Conservation (phyloP, 2,329 filamentous ascomycete species). For the Dryadomyces quercivorus region DNA sequence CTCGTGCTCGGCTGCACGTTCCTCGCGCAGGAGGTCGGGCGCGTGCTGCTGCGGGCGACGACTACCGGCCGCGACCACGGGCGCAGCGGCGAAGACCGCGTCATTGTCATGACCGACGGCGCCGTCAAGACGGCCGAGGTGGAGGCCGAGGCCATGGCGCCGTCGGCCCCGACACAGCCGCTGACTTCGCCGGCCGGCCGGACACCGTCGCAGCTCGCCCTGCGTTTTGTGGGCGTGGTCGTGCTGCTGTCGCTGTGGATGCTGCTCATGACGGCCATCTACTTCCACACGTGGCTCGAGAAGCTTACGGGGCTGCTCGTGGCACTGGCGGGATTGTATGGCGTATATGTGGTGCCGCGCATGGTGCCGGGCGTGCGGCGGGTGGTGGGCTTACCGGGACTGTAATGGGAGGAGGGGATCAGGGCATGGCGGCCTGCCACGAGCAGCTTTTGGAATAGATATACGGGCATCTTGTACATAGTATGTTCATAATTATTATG, state of each 20-base stretch:
- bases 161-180: constrained; percentile 7
- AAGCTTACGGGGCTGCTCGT: constrained; percentile 53
- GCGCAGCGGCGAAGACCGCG: constrained; percentile 42
- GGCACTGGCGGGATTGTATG: constrained; percentile 32
- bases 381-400: constrained; percentile 37
- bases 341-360: constrained; percentile 39
- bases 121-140: constrained; percentile 47
- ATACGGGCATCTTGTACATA: neutral
- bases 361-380: constrained; percentile 33
- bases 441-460: neutral
- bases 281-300: constrained; percentile 98
- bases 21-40: constrained; percentile 67
- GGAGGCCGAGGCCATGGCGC: constrained; percentile 26
- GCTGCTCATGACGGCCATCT: constrained; percentile 96
- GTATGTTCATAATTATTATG: neutral
- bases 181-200: neutral
- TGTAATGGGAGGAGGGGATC: constrained; percentile 20
- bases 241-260: constrained; percentile 77
- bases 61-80: constrained; percentile 6
- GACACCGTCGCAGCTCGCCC: neutral
- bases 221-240: constrained; percentile 45
- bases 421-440: neutral
- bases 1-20: constrained; percentile 75
- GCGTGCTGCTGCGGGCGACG: constrained; percentile 33
- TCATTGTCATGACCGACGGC: constrained; percentile 54